Evolutionary conservation across 306 rosid genomes (phyloP), one percentile per base, ranked within the genome.

Genomic region (Quercus aquifolioides): DNA sequence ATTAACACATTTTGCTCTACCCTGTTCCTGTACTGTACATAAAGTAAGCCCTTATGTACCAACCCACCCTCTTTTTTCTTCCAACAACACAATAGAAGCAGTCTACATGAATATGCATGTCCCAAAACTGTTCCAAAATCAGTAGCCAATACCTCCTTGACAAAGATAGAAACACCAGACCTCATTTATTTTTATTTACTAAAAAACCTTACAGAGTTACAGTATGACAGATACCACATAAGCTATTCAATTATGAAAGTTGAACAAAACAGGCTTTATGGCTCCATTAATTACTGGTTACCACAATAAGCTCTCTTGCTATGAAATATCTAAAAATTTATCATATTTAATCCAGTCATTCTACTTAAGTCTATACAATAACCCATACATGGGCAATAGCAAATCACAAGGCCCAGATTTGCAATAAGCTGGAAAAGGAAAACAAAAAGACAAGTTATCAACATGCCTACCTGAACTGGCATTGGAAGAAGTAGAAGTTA

Each of bases 401-500:
- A 18, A 35, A 67, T 9, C 49, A 7, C 20, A 67, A 3, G 2
- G 17, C 72, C 72, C 26, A 35, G 72, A 67, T 55, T 69, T 21
- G 73, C 55, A 79, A 59, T 18, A 70, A 71, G 31, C 71, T 74
- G 71, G 73, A 76, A 30, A 49, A 77, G 63, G 76, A 26, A 26
- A 73, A 70, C 43, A 4, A 70, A 56, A 52, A 58, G 23, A 41
- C 46, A 41, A 62, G 30, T 25, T 49, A 15, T 84, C 76, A 21
- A 79, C 51, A 55, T 60, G 78, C 79, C 74, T 89, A 95, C 99
- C 96, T 80, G 91, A 81, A 82, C 81, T 89, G 85, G 93, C 85
- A 86, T 81, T 81, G 8, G 98, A 90, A 82, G 93, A 74, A 46
- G 87, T 81, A 60, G 88, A 74, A 63, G 91, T 69, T 63, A 86